These are phyloP conservation scores for Trichomonascaceae sp. DNA, from an alignment of 1,139 yeast species.

Conservation along the genomic window DNA sequence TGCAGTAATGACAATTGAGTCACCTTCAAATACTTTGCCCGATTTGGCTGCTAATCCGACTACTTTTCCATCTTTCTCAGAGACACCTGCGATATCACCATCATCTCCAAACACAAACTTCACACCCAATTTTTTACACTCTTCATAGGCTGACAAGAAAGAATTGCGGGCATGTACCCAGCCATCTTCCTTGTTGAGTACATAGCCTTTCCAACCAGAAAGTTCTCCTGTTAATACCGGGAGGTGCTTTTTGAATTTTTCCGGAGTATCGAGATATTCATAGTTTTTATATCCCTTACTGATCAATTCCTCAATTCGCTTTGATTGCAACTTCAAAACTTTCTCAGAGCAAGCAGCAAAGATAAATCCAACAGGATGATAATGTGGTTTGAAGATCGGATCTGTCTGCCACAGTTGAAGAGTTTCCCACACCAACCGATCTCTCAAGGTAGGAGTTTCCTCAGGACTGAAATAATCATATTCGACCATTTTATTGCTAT, in stretches of 20 bases:
- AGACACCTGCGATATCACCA: slow-evolving; percentile 19
- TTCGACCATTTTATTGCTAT: slow-evolving; percentile 38
- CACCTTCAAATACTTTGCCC: neutral
- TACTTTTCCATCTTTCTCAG: neutral
- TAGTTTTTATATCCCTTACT: neutral
- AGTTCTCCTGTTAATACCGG: slow-evolving; percentile 29
- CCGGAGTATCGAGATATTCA: slow-evolving; percentile 22
- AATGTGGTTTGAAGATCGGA: slow-evolving; percentile 18
- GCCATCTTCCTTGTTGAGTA: slow-evolving; percentile 34
- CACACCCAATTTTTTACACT: slow-evolving; percentile 32
- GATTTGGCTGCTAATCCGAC: neutral
- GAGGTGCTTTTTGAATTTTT: slow-evolving; percentile 27
- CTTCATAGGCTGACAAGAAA: slow-evolving; percentile 27
- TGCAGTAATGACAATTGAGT: neutral
- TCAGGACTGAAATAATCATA: slow-evolving; percentile 26
- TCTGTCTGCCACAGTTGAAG: slow-evolving; percentile 27
- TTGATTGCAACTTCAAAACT: slow-evolving; percentile 5
- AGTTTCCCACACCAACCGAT: slow-evolving; percentile 21
- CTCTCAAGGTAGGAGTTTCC: slow-evolving; percentile 1
- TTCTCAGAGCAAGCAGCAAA: slow-evolving; percentile 31
- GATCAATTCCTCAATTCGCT: slow-evolving; percentile 16
- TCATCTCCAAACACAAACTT: slow-evolving; percentile 32
- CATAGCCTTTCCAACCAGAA: slow-evolving; percentile 21
- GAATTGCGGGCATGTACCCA: slow-evolving; percentile 35
- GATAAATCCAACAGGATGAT: slow-evolving; percentile 21